phyloP scores from a whole-genome alignment of 2,329 filamentous ascomycete species.

The Conoideocrella luteorostrata region DNA sequence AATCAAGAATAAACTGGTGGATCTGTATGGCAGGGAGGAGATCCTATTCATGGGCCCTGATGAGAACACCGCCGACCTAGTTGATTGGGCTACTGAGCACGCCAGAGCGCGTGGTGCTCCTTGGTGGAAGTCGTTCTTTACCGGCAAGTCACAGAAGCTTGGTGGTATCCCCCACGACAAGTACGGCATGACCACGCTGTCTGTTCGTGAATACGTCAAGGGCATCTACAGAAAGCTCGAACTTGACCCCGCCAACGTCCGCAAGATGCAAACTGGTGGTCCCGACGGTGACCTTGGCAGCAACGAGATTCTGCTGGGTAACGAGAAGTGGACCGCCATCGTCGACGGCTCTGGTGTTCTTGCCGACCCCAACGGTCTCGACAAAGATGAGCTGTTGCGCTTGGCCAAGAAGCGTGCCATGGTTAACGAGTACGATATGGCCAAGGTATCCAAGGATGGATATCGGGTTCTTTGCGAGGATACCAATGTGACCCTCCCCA shows the following conservation, averaged over 20 bases:
- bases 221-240: constrained; percentile 96
- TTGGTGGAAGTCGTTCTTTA: constrained; percentile 99
- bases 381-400: constrained; percentile 75
- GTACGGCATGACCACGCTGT: constrained; percentile 97
- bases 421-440: constrained; percentile 79
- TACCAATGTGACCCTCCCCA: constrained; percentile 78
- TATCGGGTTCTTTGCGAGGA: constrained; percentile 93
- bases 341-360: constrained; percentile 96
- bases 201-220: constrained; percentile 90
- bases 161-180: constrained; percentile 93
- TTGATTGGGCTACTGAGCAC: constrained; percentile 98
- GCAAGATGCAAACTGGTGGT: constrained; percentile 95
- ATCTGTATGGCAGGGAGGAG: constrained; percentile 89
- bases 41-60: constrained; percentile 98
- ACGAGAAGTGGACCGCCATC: constrained; percentile 91
- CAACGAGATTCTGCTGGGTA: constrained; percentile 93
- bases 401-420: constrained; percentile 82
- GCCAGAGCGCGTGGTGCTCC: constrained; percentile 79
- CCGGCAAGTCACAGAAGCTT: constrained; percentile 91
- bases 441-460: constrained; percentile 79
- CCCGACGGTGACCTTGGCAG: constrained; percentile 95
- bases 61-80: constrained; percentile 95
- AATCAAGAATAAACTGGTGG: constrained; percentile 98
- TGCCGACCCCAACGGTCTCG: constrained; percentile 83
- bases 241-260: constrained; percentile 75